These are phyloP conservation scores for Diospyros lotus DNA, from an alignment of 148 eudicot genomes.

Conservation along the genomic window DNA sequence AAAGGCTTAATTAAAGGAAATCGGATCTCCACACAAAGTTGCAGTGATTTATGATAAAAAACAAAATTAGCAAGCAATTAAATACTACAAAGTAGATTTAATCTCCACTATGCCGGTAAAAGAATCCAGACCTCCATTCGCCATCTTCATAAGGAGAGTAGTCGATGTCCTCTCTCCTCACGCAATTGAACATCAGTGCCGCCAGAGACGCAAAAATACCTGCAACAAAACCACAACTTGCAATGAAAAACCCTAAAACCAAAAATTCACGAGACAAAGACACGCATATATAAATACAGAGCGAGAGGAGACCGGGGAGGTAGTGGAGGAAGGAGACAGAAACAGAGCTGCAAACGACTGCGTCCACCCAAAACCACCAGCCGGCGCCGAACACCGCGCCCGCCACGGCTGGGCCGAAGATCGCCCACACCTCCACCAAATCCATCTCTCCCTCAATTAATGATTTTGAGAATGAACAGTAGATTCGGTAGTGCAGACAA, in stretches of 20 bases:
- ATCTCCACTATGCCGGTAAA: not conserved
- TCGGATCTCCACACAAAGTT: too few relatives aligned
- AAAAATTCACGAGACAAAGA: not conserved
- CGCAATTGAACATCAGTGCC: conserved; percentile 97
- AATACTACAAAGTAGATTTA: too few relatives aligned
- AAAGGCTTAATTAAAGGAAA: too few relatives aligned
- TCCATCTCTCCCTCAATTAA: conserved; percentile 25
- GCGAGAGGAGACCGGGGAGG: conserved; percentile 54
- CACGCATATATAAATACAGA: conserved; percentile 8
- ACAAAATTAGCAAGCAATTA: too few relatives aligned
- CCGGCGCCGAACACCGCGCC: conserved; percentile 95
- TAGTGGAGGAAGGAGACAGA: conserved; percentile 80
- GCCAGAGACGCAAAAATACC: conserved; percentile 92
- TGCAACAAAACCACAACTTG: conserved; percentile 9
- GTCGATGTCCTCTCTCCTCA: conserved; percentile 85
- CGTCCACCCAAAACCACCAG: conserved; percentile 99
- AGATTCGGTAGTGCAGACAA: too few relatives aligned
- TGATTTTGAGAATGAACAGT: too few relatives aligned
- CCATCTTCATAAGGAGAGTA: conserved; percentile 97
- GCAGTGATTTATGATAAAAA: not conserved
- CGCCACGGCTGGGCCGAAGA: conserved; percentile 85
- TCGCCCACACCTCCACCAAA: conserved; percentile 63
- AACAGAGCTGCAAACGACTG: conserved; percentile 87
- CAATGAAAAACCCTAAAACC: conserved; percentile 9
- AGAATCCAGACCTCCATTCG: conserved; percentile 76